Base-by-base conservation (phyloP, 305 asterid species). In the Fraxinus baroniana region DNA sequence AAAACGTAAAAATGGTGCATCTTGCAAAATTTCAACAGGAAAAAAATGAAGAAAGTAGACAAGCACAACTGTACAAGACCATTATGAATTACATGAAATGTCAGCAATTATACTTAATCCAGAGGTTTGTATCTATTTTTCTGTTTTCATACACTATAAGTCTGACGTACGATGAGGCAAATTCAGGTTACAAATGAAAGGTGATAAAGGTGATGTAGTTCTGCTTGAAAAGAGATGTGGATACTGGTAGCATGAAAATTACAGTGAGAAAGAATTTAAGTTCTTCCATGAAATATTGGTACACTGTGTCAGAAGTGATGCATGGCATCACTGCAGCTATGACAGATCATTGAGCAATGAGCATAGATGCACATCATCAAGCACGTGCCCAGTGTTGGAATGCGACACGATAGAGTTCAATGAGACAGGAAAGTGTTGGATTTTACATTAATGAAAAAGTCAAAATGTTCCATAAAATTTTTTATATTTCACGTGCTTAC, bases 401-500 rank as follows among this genome's bases (percentile, higher is more conserved):
- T 64, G 33, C 15, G 9, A 22, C 13, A 22, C 9, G 20, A 66
- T 66, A 30, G 35, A 66, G 36, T 26, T 8, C 71, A 66, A 22
- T 66, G 35, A 26, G 74, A 66, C 3, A 66, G 73, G 9, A 68
- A 28, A 12, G 75, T 13, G 39, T 70, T 70, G 75, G 26, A 28
- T 70, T 70, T 13, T 70, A 70, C 75, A 70, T 30, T 13, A 70
- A 70, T 15, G 39, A 70, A 28, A 70, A 70, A 70, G 33, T 30
- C 20, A 66, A 66, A 24, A 66, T 24, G 22, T 66, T 2, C n/a
- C 35, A 26, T 24, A 28, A 26, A 28, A 15, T 64, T 28, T 35
- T 79, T 39, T 66, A 46, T 3, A 64, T n/a, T 52, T 55, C 33
- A 44, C n/a, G 39, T 18, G 32, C 86, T 76, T 76, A 97, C 99